phyloP scores from a whole-genome alignment of 75 land plant species.

The Chamaecyparis obtusa region DNA sequence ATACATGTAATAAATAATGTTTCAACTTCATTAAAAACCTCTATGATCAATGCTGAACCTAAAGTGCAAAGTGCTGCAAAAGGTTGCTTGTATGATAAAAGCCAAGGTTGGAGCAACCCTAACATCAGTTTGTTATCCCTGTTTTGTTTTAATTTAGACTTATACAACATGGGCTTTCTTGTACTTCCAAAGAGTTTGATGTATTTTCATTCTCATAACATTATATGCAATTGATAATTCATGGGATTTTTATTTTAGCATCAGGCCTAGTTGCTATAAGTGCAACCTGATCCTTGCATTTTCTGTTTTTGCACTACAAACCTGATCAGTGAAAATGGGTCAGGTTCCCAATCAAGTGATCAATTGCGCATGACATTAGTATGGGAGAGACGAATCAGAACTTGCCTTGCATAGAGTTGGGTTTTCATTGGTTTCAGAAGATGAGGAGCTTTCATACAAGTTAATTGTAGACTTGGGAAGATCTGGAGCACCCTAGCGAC shows the following conservation, averaged over 20 bases:
- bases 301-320: background rate
- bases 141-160: background rate
- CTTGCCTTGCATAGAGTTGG: too few relatives aligned
- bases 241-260: background rate
- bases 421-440: too few relatives aligned
- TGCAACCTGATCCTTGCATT: background rate
- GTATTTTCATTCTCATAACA: background rate
- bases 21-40: background rate
- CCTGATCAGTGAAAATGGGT: background rate
- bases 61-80: slow-evolving; percentile 7
- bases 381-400: too few relatives aligned
- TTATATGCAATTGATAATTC: background rate
- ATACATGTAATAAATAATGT: background rate
- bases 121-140: background rate
- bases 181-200: background rate
- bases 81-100: background rate
- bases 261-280: background rate
- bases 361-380: too few relatives aligned
- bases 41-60: background rate
- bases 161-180: background rate
- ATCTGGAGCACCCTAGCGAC: too few relatives aligned
- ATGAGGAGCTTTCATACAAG: too few relatives aligned
- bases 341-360: too few relatives aligned
- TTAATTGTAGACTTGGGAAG: too few relatives aligned
- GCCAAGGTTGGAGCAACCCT: background rate